Base-by-base conservation (phyloP, 108 stramenopile genomes). In the Cyclostephanos tholiformis region DNA sequence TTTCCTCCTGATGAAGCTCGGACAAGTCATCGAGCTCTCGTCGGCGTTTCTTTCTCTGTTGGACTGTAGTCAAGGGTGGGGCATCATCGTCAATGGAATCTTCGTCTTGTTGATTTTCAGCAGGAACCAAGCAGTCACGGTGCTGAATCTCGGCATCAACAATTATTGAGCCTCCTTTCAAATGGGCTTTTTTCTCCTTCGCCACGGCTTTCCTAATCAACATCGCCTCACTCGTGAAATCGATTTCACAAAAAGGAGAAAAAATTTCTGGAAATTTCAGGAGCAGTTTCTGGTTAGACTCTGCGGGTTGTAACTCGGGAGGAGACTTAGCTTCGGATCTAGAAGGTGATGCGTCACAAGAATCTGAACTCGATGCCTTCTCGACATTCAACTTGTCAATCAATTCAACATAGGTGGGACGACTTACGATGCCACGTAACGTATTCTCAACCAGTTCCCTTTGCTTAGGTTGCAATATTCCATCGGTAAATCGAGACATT, bases 371-470 rank as follows among this genome's bases (percentile, higher is more conserved):
- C 19, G 63, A 26, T 16, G 29, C 53, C 6, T 20, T 2, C 12
- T 43, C 48, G 39, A n/a, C 36, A 69, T 55, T 50, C 35, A 77
- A 63, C 22, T 51, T 48, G 10, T 48, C 30, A 2, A 48, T 35
- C 48, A 77, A 49, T 19, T 50, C 57, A 8, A 46, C 49, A 50
- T 71, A 76, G 16, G 49, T 19, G 56, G 41, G 16, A 25, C 56
- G 29, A 20, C 58, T 38, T 30, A 52, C 16, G 10, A 70, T 12
- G 22, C 53, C 63, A 70, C 43, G 38, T 17, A 77, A 23, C 38
- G 76, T 77, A 36, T 77, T 70, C 53, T 36, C 56, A 50, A 77
- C 76, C 4, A 70, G 55, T 7, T 71, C 76, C 39, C 63, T 69
- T 19, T 77, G 76, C 56, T 63, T 77, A 10, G 76, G 76, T 59